These are phyloP conservation scores for Verticillium dahliae DNA, from an alignment of 2,329 filamentous ascomycete species.

Conservation along the genomic window DNA sequence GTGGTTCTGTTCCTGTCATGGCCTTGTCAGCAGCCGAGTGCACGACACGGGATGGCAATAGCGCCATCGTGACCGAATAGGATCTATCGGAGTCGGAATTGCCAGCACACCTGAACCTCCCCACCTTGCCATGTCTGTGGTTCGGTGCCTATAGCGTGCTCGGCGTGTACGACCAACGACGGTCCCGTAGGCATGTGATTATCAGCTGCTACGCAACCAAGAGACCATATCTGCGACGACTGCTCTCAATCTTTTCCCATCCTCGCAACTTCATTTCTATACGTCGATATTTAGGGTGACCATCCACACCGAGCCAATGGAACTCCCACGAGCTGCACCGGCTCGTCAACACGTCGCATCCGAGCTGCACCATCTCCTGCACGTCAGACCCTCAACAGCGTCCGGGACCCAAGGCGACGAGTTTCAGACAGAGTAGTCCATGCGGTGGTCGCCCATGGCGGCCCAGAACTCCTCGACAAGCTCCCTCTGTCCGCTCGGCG, in stretches of 20 bases:
- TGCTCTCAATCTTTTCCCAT: not conserved
- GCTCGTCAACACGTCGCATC: not conserved
- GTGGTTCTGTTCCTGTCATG: no score
- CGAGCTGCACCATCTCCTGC: not conserved
- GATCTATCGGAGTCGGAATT: not conserved
- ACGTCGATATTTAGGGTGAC: not conserved
- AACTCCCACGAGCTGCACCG: not conserved
- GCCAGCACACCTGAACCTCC: not conserved
- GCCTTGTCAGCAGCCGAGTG: not conserved
- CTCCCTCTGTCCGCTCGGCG: slow-evolving; percentile 52
- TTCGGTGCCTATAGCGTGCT: not conserved
- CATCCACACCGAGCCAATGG: not conserved
- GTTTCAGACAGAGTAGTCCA: slow-evolving; percentile 34
- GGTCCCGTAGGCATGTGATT: not conserved
- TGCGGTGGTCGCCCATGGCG: slow-evolving; percentile 45
- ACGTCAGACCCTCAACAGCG: not conserved
- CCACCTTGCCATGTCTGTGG: not conserved
- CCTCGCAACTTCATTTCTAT: not conserved
- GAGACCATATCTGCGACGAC: not conserved
- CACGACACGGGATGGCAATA: not conserved
- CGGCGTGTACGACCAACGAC: not conserved
- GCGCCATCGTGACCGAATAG: not conserved
- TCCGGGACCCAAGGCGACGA: not conserved
- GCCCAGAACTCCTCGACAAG: slow-evolving; percentile 60
- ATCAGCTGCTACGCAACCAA: not conserved